Percentiles rank a stretch among this genome's conserved stretches.
These are phyloP conservation scores for Lignosus rhinocerotis DNA, from an alignment of 1,284 basidiomycete species.

Conservation along the genomic window DNA sequence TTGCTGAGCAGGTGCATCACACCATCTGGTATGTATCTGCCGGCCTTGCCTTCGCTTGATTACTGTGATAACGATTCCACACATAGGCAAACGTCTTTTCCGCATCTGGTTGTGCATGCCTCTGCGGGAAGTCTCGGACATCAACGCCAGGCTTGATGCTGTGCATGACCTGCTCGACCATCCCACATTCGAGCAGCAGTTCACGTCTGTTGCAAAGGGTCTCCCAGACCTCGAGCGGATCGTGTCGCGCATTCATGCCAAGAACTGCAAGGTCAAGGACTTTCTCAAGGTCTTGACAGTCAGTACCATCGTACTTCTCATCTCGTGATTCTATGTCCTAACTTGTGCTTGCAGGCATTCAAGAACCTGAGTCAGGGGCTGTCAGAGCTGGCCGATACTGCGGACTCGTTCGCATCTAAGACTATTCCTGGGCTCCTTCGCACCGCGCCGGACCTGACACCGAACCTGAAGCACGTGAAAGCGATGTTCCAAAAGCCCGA, in stretches of 20 bases:
- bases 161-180: constrained; percentile 86
- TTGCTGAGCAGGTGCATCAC: constrained; percentile 86
- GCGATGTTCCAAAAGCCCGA: constrained; percentile 69
- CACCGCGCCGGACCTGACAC: constrained; percentile 77
- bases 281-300: constrained; percentile 83
- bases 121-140: constrained; percentile 75
- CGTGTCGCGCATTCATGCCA: constrained; percentile 91
- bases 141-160: constrained; percentile 89
- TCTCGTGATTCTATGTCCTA: not conserved
- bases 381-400: constrained; percentile 58
- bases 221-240: constrained; percentile 93
- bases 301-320: constrained; percentile 27
- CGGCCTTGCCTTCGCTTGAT: not conserved
- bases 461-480: constrained; percentile 71
- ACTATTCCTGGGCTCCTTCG: constrained; percentile 76
- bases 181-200: constrained; percentile 73
- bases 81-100: constrained; percentile 85
- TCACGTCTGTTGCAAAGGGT: constrained; percentile 74
- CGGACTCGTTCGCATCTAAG: constrained; percentile 75
- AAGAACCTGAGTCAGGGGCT: constrained; percentile 71
- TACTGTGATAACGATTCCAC: not conserved
- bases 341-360: constrained; percentile 61
- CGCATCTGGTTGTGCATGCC: constrained; percentile 94
- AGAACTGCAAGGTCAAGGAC: constrained; percentile 82
- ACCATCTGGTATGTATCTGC: constrained; percentile 69